A percentile compares a stretch with the other conserved stretches of the same genome.
These are phyloP conservation scores for Dictyophora rubrovolvata DNA, from an alignment of 768 basidiomycete genomes.

Conservation along the genomic window DNA sequence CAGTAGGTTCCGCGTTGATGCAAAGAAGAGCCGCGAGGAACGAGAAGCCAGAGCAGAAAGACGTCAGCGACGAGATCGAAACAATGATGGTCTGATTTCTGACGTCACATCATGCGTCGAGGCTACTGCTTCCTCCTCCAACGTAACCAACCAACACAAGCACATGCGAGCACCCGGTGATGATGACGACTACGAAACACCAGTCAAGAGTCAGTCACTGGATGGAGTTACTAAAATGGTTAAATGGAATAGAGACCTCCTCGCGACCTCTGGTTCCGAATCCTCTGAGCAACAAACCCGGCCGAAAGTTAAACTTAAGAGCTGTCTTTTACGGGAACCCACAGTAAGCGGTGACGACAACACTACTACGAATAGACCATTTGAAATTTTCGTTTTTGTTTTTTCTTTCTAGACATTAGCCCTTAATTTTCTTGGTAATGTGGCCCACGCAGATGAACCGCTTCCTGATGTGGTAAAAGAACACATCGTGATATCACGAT, in stretches of 20 bases:
- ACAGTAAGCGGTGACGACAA: constrained; percentile 39
- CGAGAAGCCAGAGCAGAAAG: constrained; percentile 43
- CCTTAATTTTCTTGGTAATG: constrained; percentile 66
- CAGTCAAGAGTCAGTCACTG: constrained; percentile 35
- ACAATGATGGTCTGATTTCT: constrained; percentile 24
- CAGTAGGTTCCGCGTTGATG: constrained; percentile 59
- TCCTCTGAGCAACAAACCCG: constrained; percentile 9
- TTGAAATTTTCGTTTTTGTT: background rate
- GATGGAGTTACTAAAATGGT: constrained; percentile 43
- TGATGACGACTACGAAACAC: constrained; percentile 71
- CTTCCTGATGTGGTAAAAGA: constrained; percentile 50
- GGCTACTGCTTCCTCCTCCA: constrained; percentile 3
- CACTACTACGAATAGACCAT: background rate
- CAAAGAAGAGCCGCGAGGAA: constrained; percentile 59
- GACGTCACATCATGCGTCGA: too few relatives aligned
- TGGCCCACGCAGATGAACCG: constrained; percentile 46
- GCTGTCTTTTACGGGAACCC: constrained; percentile 57
- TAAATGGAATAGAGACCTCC: constrained; percentile 68
- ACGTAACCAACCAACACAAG: constrained; percentile 16
- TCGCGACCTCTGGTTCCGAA: constrained; percentile 40
- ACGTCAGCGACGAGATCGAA: constrained; percentile 49
- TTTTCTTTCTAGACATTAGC: constrained; percentile 36
- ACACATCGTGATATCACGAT: constrained; percentile 64
- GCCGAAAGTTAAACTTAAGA: constrained; percentile 30
- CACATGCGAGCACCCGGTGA: constrained; percentile 68